Evolutionary conservation across 225 moss, liverwort and hornwort species (phyloP).

Genomic region (Polytrichum commune): DNA sequence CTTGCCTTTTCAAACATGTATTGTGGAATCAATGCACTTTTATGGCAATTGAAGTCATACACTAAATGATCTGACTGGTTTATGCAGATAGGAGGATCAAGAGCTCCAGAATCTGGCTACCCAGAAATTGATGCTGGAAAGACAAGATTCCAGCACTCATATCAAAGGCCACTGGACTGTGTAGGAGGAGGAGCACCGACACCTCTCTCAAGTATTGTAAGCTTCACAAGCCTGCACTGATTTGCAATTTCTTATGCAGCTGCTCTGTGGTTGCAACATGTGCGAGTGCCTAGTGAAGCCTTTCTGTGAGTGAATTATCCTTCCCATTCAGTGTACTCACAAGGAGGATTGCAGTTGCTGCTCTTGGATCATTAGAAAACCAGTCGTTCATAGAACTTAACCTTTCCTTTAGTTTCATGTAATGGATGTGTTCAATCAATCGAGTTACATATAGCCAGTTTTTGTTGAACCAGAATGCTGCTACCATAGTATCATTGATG

Average conservation of each 20-base stretch:
- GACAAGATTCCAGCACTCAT: conserved; percentile 22
- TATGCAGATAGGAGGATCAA: conserved; percentile 25
- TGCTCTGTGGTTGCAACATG: neutral
- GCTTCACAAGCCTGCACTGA: conserved; percentile 1
- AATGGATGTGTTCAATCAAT: neutral
- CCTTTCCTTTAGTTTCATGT: neutral
- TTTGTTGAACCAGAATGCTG: neutral
- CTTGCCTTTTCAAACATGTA: neutral
- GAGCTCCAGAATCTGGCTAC: conserved; percentile 20
- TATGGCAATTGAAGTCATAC: too few species aligned
- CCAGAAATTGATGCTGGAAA: conserved; percentile 23
- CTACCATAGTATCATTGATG: neutral
- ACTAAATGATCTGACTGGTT: too few species aligned
- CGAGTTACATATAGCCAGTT: neutral
- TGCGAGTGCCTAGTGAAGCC: neutral
- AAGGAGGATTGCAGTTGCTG: neutral
- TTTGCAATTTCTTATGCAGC: neutral
- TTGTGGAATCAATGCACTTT: neutral
- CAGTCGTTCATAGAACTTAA: neutral
- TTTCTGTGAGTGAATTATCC: neutral
- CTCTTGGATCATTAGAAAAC: neutral
- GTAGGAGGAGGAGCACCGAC: conserved; percentile 20
- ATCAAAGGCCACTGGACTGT: conserved; percentile 23
- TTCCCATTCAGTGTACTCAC: neutral
- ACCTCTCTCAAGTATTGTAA: conserved; percentile 32